Conservation (phyloP, 2,329 filamentous ascomycete genomes). For the Leptographium procerum region DNA sequence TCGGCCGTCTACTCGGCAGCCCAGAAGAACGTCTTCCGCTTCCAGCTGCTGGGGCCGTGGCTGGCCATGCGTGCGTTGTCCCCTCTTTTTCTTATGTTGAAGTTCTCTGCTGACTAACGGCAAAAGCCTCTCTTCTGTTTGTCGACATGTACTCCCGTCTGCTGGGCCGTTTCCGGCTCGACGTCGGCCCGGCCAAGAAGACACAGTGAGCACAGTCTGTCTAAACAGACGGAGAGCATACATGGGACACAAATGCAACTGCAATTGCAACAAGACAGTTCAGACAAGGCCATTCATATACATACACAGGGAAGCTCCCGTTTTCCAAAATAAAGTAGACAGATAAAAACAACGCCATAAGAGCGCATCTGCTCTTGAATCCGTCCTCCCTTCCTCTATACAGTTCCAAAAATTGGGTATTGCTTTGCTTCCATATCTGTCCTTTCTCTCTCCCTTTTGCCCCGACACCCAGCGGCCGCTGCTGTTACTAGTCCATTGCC, state of each 20-base stretch:
- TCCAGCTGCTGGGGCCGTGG: conserved; percentile 40
- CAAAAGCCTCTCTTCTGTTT: conserved; percentile 37
- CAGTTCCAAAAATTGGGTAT: neutral
- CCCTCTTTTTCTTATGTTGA: neutral
- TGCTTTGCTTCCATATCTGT: neutral
- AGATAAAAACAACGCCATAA: neutral
- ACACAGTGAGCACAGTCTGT: conserved; percentile 18
- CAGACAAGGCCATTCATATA: too few relatives aligned
- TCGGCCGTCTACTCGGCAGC: conserved; percentile 28
- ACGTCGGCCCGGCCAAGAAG: conserved; percentile 29
- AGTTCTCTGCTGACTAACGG: neutral
- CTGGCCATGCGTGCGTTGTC: conserved; percentile 37
- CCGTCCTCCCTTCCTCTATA: neutral
- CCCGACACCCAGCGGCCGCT: too few relatives aligned
- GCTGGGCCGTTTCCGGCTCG: conserved; percentile 23
- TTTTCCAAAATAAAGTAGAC: neutral
- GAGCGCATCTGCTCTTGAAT: neutral
- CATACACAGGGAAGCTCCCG: too few relatives aligned
- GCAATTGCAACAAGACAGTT: neutral
- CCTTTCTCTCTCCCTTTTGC: too few relatives aligned
- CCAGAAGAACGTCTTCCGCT: conserved; percentile 34
- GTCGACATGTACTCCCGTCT: conserved; percentile 45
- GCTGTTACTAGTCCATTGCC: conserved; percentile 31
- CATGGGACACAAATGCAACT: neutral
- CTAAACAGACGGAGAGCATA: neutral